A percentile compares a stretch with the other conserved stretches of the same genome.
These are phyloP conservation scores for Xanthoparmelia taractica DNA, from an alignment of 495 filamentous ascomycete genomes.

Conservation along the genomic window DNA sequence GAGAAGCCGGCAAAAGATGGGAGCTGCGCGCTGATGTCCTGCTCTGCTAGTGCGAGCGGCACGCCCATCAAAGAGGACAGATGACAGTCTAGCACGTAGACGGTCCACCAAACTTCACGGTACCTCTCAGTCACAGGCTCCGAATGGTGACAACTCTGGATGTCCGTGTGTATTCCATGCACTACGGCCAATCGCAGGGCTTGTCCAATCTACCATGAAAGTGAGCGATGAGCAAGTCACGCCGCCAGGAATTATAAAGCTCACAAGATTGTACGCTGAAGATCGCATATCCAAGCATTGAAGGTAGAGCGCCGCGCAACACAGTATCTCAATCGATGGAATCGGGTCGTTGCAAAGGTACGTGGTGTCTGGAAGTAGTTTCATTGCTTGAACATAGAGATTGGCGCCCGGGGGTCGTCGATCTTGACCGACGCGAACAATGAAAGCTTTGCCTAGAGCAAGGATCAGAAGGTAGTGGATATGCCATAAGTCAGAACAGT, in stretches of 20 bases:
- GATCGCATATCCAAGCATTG: constrained; percentile 36
- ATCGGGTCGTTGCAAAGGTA: constrained; percentile 34
- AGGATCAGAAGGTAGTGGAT: constrained; percentile 41
- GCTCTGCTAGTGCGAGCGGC: constrained; percentile 35
- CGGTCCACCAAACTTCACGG: constrained; percentile 41
- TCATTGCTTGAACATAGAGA: constrained; percentile 37
- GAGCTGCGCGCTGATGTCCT: constrained; percentile 34
- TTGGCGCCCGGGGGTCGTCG: constrained; percentile 33
- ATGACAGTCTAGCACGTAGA: constrained; percentile 40
- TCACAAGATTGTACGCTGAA: constrained; percentile 37
- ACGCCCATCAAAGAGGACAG: constrained; percentile 42
- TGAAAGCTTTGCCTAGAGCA: constrained; percentile 40
- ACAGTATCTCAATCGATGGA: constrained; percentile 33
- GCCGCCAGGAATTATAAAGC: neutral
- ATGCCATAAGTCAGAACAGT: constrained; percentile 34
- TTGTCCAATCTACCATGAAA: constrained; percentile 36
- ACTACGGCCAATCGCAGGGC: constrained; percentile 38
- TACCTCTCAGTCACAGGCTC: constrained; percentile 33
- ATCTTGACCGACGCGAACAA: constrained; percentile 31
- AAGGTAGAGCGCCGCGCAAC: constrained; percentile 37
- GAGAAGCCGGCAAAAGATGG: constrained; percentile 32
- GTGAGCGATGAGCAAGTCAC: neutral
- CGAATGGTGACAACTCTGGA: constrained; percentile 34
- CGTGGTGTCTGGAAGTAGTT: constrained; percentile 35
- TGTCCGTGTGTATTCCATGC: constrained; percentile 40